Evolutionary conservation across 2,329 filamentous ascomycete species (phyloP), one percentile per base, ranked within the genome.

Genomic region (Aspergillus flavus): DNA sequence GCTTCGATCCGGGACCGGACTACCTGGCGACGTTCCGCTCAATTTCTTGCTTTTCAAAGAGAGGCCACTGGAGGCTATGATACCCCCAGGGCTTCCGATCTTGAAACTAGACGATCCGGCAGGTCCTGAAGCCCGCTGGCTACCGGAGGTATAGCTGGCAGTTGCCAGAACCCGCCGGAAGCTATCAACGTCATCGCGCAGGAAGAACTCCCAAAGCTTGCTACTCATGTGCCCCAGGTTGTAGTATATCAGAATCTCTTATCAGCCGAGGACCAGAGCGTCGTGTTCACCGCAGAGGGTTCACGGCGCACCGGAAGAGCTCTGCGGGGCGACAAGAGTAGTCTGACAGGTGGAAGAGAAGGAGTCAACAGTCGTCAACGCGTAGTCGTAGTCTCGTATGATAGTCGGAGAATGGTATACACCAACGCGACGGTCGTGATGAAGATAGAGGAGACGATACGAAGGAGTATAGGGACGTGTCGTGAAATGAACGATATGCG

Each of bases 171-270:
- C 87, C 83, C 90, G 91, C 83, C 91, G 91, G 86, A 99, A 98
- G 77, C 84, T 89, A 79, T 96, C 94, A 88, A 97, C 91, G 88
- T 99, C 93, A 86, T 97, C 92, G 88, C 97, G 91, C 85, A 96
- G 91, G 79, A 94, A 98, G 79, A 88, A 92, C 86, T 93, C 94
- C 94, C 94, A 97, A 80, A 99, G 89, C 87, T 91, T 87, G 84
- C 93, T 91, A 90, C 92, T 98, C 94, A 98, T 95, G 88, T 88
- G 88, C 82, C 77, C 79, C 71, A 70, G 73, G 63, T 73, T 71
- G 59, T 75, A 59, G 68, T 60, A 54, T 68, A 68, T 70, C 71
- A 70, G 73, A 76, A 77, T 69, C 72, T 77, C 82, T 81, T 78
- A 75, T 78, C 79, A 80, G 81, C 83, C 87, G 85, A 81, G 82